Evolutionary conservation across 305 asterid genomes (phyloP).

Genomic region (Solanum hybrid): DNA sequence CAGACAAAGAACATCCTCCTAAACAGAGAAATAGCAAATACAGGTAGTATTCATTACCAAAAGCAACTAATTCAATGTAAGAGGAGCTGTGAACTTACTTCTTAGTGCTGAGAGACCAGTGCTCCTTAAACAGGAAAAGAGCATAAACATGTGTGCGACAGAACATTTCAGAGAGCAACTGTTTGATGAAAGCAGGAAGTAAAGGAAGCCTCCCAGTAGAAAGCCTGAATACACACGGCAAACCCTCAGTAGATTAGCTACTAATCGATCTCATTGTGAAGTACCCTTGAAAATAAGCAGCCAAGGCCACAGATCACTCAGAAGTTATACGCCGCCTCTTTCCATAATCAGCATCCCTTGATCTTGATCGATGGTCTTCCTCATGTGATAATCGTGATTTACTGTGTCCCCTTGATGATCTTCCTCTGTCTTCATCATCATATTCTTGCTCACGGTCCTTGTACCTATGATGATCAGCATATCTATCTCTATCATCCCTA

Average conservation of each 20-base stretch:
- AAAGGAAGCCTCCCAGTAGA: conserved; percentile 19
- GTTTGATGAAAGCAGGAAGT: conserved; percentile 11
- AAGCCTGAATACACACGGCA: conserved; percentile 17
- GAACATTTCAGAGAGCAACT: conserved; percentile 12
- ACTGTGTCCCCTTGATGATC: conserved; percentile 54
- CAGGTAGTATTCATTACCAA: neutral
- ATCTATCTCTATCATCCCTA: conserved; percentile 56
- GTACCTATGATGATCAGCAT: conserved; percentile 48
- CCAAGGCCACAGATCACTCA: conserved; percentile 24
- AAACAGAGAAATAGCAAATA: neutral
- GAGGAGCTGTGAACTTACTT: conserved; percentile 33
- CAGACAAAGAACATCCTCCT: neutral
- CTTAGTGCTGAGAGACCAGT: conserved; percentile 21
- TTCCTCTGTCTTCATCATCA: conserved; percentile 63
- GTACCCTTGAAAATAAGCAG: conserved; percentile 8
- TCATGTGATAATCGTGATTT: conserved; percentile 52
- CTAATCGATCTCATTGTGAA: conserved; percentile 12
- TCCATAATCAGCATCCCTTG: conserved; percentile 69
- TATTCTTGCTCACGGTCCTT: conserved; percentile 49
- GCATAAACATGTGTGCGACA: conserved; percentile 11
- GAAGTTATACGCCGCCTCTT: conserved; percentile 56
- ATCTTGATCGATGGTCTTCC: conserved; percentile 52
- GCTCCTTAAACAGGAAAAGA: conserved; percentile 21
- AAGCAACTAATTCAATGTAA: neutral
- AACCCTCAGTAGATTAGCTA: conserved; percentile 20